Evolutionary conservation across 2,329 filamentous ascomycete species (phyloP), one percentile per base, ranked within the genome.

Genomic region (Kalmusia sp.): DNA sequence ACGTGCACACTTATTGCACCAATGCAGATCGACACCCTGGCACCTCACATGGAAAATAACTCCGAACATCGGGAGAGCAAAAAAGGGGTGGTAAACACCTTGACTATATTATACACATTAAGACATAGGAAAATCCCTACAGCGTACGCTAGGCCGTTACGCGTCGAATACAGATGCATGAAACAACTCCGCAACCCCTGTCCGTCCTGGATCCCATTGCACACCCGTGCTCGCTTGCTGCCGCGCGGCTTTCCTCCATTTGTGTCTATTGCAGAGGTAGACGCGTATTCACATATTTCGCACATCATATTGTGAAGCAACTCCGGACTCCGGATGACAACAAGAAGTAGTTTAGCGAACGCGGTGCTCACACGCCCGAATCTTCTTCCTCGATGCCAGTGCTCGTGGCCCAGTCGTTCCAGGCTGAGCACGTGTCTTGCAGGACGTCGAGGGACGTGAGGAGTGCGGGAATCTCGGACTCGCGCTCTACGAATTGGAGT

Each of bases 401-500:
- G 1, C 7, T 9, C 0, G 43, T 22, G 3, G 46, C 51, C 45
- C 54, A 62, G 9, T 43, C 21, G 12, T 58, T 51, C 62, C 62
- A 65, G 1, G 58, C 52, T 9, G 49, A 8, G 46, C 62, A 65
- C 8, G 57, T 63, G 6, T 53, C 41, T 7, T 51, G 47, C 28
- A 61, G 31, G 6, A 34, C 39, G 2, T 49, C 19, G 24, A 21
- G n/a, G 28, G 55, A 37, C 2, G 28, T 52, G 1, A 54, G 7
- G 8, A 63, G 44, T 2, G 35, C 52, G 4, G 52, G 43, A 17
- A 62, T 58, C 44, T 59, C 56, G 30, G 35, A 49, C 25, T 55
- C 49, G 31, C 53, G 39, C 60, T 79, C 82, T 1, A 84, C 55
- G 59, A 83, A 81, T 59, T 83, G 78, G 12, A 82, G 69, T 2